Base-by-base conservation (phyloP, 2,329 filamentous ascomycete genomes). In the Fusarium subtropicale region DNA sequence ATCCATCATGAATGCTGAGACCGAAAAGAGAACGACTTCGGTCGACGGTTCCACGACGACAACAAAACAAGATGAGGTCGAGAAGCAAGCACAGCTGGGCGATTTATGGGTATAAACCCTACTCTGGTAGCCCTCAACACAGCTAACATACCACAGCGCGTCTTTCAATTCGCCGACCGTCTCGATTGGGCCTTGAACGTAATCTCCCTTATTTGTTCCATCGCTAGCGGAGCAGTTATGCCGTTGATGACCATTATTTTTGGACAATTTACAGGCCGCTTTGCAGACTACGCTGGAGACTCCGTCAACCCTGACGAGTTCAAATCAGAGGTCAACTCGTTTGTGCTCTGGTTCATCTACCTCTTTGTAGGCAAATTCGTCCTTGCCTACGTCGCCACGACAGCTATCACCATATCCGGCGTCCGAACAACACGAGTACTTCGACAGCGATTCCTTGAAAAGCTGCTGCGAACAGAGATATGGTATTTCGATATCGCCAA, bases 271-370 rank as follows among this genome's bases (percentile, higher is more conserved):
- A 66, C 62, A 2, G 64, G 56, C 20, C 41, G 34, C 5, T 69
- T 70, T 12, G 63, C 52, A n/a, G 63, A 64, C 24, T 70, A 57
- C 38, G 62, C 46, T 16, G 45, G 57, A 20, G 67, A 66, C 2
- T 46, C 55, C 15, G 20, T 44, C 18, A 28, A 41, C 9, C 38
- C 57, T 3, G 54, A 53, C 9, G 55, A 38, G 3, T 69, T 69
- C 33, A 55, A 52, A 15, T 30, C 48, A 3, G 51, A 57, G 9
- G 51, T 67, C 44, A 60, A 65, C 20, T 36, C 44, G 2, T 71
- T 68, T n/a, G 53, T 57, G 3, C 28, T 71, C 1, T 71, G 68
- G 64, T 71, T 71, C 33, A 44, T 66, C 20, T 71, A 71, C 47
- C 60, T 71, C 7, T 71, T 71, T 15, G 34, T 71, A 0, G 67